Evolutionary conservation across 768 basidiomycete genomes (phyloP).

Genomic region (Leucosporidium yakuticum): DNA sequence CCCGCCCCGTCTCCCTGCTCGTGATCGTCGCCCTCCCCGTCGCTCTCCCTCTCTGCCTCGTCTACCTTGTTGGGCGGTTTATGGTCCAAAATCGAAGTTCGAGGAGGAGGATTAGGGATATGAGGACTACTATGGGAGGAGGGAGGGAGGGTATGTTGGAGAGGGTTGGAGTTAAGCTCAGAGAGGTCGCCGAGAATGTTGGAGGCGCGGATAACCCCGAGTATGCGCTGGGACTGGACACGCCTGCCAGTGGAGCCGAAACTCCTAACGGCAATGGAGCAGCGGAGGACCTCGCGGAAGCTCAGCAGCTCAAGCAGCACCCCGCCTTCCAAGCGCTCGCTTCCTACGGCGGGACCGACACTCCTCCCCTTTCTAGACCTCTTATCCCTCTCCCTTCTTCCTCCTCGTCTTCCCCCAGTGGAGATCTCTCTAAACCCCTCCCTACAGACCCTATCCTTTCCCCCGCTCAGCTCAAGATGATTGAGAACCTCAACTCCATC

Average conservation of each 20-base stretch:
- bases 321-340: conserved; percentile 4
- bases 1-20: conserved; percentile 48
- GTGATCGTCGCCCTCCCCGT: conserved; percentile 25
- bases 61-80: conserved; percentile 50
- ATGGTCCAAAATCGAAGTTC: conserved; percentile 50
- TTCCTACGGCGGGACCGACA: conserved; percentile 5
- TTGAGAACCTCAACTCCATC: conserved; percentile 24
- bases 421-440: not conserved
- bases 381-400: not conserved
- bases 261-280: not conserved
- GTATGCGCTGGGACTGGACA: conserved; percentile 8
- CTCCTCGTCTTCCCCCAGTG: not conserved
- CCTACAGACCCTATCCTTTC: conserved; percentile 3
- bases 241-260: not conserved
- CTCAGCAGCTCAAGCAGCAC: not conserved
- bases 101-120: not conserved
- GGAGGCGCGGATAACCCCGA: conserved; percentile 27
- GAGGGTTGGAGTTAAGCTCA: conserved; percentile 24
- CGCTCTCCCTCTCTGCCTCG: conserved; percentile 28
- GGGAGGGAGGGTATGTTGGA: conserved; percentile 24
- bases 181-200: conserved; percentile 23
- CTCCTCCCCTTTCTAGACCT: not conserved
- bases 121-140: conserved; percentile 1
- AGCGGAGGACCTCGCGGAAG: not conserved
- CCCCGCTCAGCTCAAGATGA: not conserved